Percentiles rank a stretch among this genome's conserved stretches.
These are phyloP conservation scores for Eucalyptus cloeziana DNA, from an alignment of 345 rosid species.

Conservation along the genomic window DNA sequence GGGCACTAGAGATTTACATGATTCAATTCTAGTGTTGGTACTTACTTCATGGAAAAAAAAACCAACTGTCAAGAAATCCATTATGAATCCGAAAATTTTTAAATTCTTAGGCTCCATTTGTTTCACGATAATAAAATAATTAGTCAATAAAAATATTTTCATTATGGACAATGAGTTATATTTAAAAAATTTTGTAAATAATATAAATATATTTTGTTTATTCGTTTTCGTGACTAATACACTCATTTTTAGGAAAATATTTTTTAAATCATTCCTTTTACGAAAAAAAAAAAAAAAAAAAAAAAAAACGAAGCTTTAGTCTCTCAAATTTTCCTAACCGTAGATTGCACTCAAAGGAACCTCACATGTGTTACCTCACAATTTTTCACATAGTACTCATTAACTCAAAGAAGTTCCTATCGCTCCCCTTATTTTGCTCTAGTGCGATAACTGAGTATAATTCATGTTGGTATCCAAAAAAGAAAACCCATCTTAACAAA, in stretches of 20 bases:
- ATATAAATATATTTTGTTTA: no score
- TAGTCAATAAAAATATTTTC: no score
- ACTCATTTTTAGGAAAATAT: background rate
- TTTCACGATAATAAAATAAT: no score
- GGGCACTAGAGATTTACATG: background rate
- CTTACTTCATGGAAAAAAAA: background rate
- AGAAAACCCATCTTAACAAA: background rate
- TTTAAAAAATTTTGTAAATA: no score
- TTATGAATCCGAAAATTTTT: background rate
- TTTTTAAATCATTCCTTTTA: no score
- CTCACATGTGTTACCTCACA: background rate
- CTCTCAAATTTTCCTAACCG: background rate
- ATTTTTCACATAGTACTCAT: background rate
- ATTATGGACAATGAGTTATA: background rate
- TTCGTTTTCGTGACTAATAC: no score
- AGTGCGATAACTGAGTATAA: background rate
- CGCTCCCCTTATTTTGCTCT: background rate
- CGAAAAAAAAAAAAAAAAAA: no score
- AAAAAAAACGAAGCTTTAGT: no score
- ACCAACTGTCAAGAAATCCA: fast-evolving
- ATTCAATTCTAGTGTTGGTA: background rate
- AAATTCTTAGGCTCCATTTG: background rate
- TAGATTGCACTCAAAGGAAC: background rate
- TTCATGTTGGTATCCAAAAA: background rate
- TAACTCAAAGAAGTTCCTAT: background rate